Base-by-base conservation (phyloP, 2,329 filamentous ascomycete genomes). In the Teratosphaeria pseudoeucalypti region DNA sequence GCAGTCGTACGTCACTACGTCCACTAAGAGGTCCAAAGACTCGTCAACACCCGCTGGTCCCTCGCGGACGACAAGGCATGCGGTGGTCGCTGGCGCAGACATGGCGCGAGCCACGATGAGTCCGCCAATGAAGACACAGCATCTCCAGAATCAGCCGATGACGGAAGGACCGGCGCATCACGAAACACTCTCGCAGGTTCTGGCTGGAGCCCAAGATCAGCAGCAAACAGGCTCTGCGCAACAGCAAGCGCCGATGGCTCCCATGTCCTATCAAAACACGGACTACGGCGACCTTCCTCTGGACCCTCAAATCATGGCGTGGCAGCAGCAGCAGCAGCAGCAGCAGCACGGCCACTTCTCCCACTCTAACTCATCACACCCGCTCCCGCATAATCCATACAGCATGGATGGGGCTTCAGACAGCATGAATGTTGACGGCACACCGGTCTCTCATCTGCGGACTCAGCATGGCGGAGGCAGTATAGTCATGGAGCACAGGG, bases 281-380 rank as follows among this genome's bases (percentile, higher is more conserved):
- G 71, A 79, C 54, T 80, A 77, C 61, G 75, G 80, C 52, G 75
- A 81, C 56, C 76, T 85, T 71, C 82, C 82, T 2, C 77, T 84
- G 52, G 83, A 86, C 61, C 83, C 83, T 2, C 82, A 83, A 43
- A 82, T 86, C 55, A 85, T 85, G 77, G 56, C 61, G 34, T 58
- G 56, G 19, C 59, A 61, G 53, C 56, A 62, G n/a, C 34, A 58
- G 23, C 62, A 61, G 58, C n/a, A 34, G 19, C 59, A 61, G 53
- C 56, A 62, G n/a, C 34, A 58, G 23, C 62, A 34, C 5, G 43
- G 32, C 23, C 55, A 57, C 19, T 19, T 53, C 43, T 19, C 23
- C 10, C 26, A n/a, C 56, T 57, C 56, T 7, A 39, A 14, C 32
- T 16, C 55, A 26, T 16, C 27, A 57, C 47, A 53, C 29, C 27